Base-by-base conservation (phyloP, 2,329 filamentous ascomycete species). In the Alternaria infectoria region DNA sequence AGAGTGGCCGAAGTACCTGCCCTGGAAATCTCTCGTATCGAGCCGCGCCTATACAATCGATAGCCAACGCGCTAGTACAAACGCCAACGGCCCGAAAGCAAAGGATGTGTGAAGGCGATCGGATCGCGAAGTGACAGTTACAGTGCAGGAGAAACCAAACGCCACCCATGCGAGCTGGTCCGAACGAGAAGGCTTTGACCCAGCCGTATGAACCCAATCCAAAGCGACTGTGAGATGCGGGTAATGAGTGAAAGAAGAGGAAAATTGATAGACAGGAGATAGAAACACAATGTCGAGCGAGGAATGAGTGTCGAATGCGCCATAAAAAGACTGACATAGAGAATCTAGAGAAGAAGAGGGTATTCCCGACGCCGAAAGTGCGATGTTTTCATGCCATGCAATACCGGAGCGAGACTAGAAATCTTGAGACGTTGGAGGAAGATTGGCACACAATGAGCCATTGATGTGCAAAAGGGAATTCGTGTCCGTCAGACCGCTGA, bases 21-120 rank as follows among this genome's bases (percentile, higher is more conserved):
- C 47, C 47, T 30, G 25, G 28, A 12, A 55, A 32, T 32, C 32
- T 40, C 19, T 61, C 59, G 61, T 57, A 60, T 49, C 62, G 36
- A 61, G 54, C 62, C 57, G 59, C 26, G 9, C 30, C 40, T 44
- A 46, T 62, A 47, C 52, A 55, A 54, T 51, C 54, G 30, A 44
- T 64, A 55, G 63, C 58, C 64, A 69, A 58, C 47, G 61, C 56
- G 66, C 61, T 59, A 61, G 61, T 40, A 23, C 56, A 60, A 43
- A 59, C 57, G 52, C 19, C 43, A 54, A 54, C 57, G 47, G 59
- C 49, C 40, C 43, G 43, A 57, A 52, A 45, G 30, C 19, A 30
- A 57, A 30, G 7, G 17, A 50, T 50, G 28, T 15, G 30, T 51
- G 49, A 21, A 61, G 32, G 9, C 26, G 49, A 44, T 23, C 13